These are phyloP conservation scores for Candida parachauliodes DNA, from an alignment of 805 yeast species.

Conservation along the genomic window DNA sequence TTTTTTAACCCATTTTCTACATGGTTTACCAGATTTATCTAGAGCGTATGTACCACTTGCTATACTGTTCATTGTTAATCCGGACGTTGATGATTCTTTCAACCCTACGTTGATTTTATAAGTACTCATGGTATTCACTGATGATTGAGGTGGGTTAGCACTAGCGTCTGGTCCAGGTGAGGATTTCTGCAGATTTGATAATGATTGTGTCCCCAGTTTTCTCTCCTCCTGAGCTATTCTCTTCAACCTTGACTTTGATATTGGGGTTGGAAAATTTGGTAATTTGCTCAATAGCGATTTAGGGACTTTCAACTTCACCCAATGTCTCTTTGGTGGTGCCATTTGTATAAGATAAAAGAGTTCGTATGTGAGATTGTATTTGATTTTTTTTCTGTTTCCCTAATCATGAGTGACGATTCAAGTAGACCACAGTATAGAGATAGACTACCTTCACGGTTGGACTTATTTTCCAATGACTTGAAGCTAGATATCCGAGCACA, in stretches of 20 bases:
- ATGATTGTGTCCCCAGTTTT: conserved; percentile 23
- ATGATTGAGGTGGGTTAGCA: not conserved
- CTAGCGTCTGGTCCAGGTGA: conserved; percentile 10
- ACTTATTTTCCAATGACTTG: conserved; percentile 35
- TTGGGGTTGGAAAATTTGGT: conserved; percentile 32
- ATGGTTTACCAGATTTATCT: conserved; percentile 35
- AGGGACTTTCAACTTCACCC: conserved; percentile 33
- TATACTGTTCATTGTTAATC: conserved; percentile 35
- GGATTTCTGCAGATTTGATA: conserved; percentile 16
- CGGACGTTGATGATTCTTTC: conserved; percentile 40
- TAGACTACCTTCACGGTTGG: conserved; percentile 31
- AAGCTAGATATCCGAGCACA: conserved; percentile 61
- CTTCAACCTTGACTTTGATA: conserved; percentile 28
- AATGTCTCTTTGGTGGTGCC: conserved; percentile 33
- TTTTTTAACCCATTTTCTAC: conserved; percentile 31
- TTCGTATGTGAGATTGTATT: not conserved
- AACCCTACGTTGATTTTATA: conserved; percentile 35
- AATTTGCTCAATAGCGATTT: conserved; percentile 26
- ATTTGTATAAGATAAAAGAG: no score
- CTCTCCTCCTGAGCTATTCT: conserved; percentile 30
- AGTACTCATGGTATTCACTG: conserved; percentile 13
- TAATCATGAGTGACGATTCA: not conserved
- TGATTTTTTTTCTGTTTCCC: not conserved
- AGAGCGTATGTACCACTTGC: conserved; percentile 22
- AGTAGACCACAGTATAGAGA: conserved; percentile 8